Evolutionary conservation across 208 protist genomes (phyloP), one percentile per base, ranked within the genome.

Genomic region (Sergeia podlipaevii): DNA sequence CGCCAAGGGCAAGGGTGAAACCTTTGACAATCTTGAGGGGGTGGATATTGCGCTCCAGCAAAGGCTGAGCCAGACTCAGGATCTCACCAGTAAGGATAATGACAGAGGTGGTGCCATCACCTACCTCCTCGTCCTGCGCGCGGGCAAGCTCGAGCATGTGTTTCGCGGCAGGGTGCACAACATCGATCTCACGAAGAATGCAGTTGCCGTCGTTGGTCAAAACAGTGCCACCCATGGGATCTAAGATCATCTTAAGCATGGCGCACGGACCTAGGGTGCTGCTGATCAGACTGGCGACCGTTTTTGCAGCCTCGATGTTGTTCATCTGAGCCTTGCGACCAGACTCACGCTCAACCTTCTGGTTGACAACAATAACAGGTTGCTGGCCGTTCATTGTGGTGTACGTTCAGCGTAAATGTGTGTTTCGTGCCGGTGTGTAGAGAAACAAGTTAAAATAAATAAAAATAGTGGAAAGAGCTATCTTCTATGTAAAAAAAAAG

Each of bases 231-330:
- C 99, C 99, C 97, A 99, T 99, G 34, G 97, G 97, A 68, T 99
- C 98, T 24, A 99, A 80, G 52, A 99, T 98, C 99, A 99, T 99
- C 85, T 99, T 99, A 18, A 99, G 89, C 99, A 99, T 99, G 30
- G 98, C 93, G 42, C 96, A 96, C 38, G 99, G 99, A 18, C 99
- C 99, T 6, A 99, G 84, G 21, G 97, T 98, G 47, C 98, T 99
- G 71, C 98, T 94, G 73, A 99, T 98, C 52, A 99, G 91, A 58
- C 99, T 97, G 26, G 98, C 97, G 11, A 99, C 97, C 2, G 97
- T 96, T 76, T 98, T 99, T 28, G 95, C 97, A 10, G 98, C 98
- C 42, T 93, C 61, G 53, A 99, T 99, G 77, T 99, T 99, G 60
- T 87, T 95, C 49, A 98, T 76, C 82, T 99, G 98, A 1, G 98